Evolutionary conservation across 768 basidiomycete species (phyloP).

Genomic region (Lactarius sanguifluus): DNA sequence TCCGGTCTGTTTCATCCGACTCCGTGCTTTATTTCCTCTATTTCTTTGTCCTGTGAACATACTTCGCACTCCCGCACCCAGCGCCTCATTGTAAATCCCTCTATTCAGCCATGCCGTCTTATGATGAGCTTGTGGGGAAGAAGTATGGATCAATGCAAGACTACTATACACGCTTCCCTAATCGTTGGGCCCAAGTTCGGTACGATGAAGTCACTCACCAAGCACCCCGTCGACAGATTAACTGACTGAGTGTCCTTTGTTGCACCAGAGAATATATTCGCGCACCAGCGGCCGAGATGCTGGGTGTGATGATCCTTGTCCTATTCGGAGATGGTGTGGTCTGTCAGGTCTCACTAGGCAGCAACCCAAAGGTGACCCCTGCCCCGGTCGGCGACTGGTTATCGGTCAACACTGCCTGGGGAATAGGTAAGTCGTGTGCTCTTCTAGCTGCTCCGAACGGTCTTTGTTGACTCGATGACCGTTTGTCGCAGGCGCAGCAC

Average conservation of each 20-base stretch:
- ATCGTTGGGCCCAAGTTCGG: slow-evolving; percentile 7
- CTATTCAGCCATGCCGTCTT: not conserved
- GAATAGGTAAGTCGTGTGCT: slow-evolving; percentile 6
- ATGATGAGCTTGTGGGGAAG: not conserved
- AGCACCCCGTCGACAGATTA: not conserved
- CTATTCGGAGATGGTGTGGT: slow-evolving; percentile 22
- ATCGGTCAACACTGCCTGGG: slow-evolving; percentile 27
- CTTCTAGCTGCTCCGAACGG: not conserved
- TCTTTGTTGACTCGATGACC: not conserved
- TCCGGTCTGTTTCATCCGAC: not conserved
- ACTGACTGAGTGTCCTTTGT: not conserved
- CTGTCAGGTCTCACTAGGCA: slow-evolving; percentile 17
- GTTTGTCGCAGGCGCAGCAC: slow-evolving; percentile 44
- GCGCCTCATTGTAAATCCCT: no score
- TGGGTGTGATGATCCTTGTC: slow-evolving; percentile 22
- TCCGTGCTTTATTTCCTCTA: not conserved
- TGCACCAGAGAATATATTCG: slow-evolving; percentile 9
- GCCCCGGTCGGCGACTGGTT: slow-evolving; percentile 27
- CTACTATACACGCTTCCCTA: slow-evolving; percentile 5
- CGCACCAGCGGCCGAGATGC: slow-evolving; percentile 15
- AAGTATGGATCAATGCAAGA: not conserved
- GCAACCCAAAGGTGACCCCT: slow-evolving; percentile 24
- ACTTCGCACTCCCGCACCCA: not conserved
- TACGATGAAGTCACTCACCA: not conserved
- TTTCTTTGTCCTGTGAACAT: not conserved